Conservation (phyloP, 345 rosid genomes). For the Erysimum cheiranthoides region DNA sequence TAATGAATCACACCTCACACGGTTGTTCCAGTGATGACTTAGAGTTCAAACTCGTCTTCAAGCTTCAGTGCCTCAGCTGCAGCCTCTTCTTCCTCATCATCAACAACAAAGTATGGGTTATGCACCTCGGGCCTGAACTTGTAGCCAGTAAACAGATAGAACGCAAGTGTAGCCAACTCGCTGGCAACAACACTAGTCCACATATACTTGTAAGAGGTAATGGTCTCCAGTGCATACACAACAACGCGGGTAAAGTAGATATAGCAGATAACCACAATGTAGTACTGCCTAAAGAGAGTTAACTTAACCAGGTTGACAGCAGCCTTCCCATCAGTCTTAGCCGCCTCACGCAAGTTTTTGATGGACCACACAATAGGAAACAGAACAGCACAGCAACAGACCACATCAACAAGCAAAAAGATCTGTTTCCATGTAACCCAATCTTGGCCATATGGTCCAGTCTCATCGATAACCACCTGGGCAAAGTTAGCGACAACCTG, state of each 20-base stretch:
- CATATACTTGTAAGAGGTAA: conserved; percentile 83
- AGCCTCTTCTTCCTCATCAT: conserved; percentile 98
- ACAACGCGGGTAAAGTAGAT: conserved; percentile 94
- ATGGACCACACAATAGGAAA: conserved; percentile 98
- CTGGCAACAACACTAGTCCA: conserved; percentile 94
- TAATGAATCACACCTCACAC: neutral
- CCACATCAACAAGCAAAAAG: conserved; percentile 88
- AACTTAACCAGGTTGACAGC: conserved; percentile 92
- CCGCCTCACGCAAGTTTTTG: conserved; percentile 94
- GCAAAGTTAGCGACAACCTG: conserved; percentile 95
- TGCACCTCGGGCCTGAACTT: conserved; percentile 93
- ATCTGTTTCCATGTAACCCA: conserved; percentile 91
- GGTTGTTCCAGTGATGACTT: conserved; percentile 34
- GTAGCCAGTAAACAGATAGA: conserved; percentile 87
- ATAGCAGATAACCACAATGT: conserved; percentile 92
- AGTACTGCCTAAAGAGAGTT: conserved; percentile 93
- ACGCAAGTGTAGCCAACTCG: conserved; percentile 85
- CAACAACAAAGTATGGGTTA: conserved; percentile 91
- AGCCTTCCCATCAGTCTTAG: conserved; percentile 92
- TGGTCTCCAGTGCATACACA: conserved; percentile 86
- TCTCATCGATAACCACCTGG: conserved; percentile 91
- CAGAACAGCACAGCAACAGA: conserved; percentile 92
- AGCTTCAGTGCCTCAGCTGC: conserved; percentile 94
- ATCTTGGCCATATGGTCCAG: conserved; percentile 78
- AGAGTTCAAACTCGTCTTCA: conserved; percentile 96